Percentiles rank a stretch among this genome's conserved stretches.
Evolutionary conservation across 2,329 filamentous ascomycete genomes (phyloP).

Genomic region (Fonsecaea pedrosoi): DNA sequence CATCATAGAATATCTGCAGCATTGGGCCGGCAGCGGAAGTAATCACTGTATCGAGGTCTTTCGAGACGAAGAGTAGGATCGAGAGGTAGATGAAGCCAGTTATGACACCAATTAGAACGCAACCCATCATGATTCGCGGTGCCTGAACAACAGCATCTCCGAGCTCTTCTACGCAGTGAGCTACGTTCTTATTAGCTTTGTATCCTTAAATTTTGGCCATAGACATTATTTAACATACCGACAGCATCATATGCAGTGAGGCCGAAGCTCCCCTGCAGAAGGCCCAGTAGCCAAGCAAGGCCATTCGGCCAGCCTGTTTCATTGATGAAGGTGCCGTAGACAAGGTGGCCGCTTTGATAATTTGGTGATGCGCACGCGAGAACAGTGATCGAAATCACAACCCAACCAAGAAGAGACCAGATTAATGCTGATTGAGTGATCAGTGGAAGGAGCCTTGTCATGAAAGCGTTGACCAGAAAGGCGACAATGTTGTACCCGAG

Average conservation of each 20-base stretch:
- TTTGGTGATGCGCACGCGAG: slow-evolving; percentile 70
- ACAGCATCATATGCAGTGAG: slow-evolving; percentile 45
- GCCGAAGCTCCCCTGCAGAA: slow-evolving; percentile 59
- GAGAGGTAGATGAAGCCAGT: slow-evolving; percentile 69
- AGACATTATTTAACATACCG: background rate
- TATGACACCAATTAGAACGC: slow-evolving; percentile 66
- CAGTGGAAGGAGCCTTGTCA: slow-evolving; percentile 66
- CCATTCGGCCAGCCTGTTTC: slow-evolving; percentile 73
- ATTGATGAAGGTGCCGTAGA: slow-evolving; percentile 66
- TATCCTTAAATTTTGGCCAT: no score
- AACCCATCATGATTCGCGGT: slow-evolving; percentile 71
- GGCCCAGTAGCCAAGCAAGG: slow-evolving; percentile 56
- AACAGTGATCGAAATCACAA: slow-evolving; percentile 72
- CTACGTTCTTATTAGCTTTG: slow-evolving; percentile 16
- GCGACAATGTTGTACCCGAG: slow-evolving; percentile 67
- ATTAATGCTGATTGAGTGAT: slow-evolving; percentile 74
- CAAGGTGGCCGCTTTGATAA: slow-evolving; percentile 69
- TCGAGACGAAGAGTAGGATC: slow-evolving; percentile 69
- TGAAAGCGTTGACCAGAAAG: slow-evolving; percentile 70
- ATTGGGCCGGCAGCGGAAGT: slow-evolving; percentile 63
- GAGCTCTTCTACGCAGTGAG: slow-evolving; percentile 62
- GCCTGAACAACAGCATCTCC: slow-evolving; percentile 60
- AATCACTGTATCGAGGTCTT: slow-evolving; percentile 64
- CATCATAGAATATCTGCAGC: slow-evolving; percentile 67
- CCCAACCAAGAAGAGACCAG: slow-evolving; percentile 73